These are phyloP conservation scores for Diaporthe citriasiana DNA, from an alignment of 2,329 filamentous ascomycete species.

Conservation along the genomic window DNA sequence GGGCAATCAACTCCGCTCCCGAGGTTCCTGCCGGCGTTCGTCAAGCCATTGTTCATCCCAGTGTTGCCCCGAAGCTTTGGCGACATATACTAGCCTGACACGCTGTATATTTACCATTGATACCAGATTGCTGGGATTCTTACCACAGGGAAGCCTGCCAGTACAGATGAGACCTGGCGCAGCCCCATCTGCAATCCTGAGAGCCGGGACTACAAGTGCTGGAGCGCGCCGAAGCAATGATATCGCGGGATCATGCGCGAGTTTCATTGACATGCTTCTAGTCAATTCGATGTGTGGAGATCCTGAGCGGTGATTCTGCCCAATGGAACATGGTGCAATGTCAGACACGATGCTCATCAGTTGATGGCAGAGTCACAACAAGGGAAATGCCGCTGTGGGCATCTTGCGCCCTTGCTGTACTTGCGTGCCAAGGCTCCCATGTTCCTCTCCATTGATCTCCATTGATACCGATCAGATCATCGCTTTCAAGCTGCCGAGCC, in stretches of 20 bases:
- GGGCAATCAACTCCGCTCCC: background rate
- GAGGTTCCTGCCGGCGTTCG: too few relatives aligned
- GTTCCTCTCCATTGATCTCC: too few relatives aligned
- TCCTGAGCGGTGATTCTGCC: background rate
- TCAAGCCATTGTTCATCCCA: background rate
- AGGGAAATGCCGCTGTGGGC: background rate
- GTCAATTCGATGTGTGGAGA: background rate
- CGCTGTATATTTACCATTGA: background rate
- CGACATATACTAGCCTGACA: background rate
- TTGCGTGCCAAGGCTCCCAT: background rate
- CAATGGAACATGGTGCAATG: background rate
- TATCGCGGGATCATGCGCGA: background rate
- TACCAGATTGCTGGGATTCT: background rate
- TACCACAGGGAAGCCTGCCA: background rate
- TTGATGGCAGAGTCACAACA: background rate
- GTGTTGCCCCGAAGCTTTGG: background rate
- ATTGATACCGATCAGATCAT: too few relatives aligned
- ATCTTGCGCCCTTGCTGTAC: background rate
- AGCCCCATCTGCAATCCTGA: background rate
- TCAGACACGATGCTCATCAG: background rate
- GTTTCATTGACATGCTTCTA: background rate
- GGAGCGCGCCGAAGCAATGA: background rate
- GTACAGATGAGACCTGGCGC: too few relatives aligned
- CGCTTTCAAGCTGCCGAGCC: background rate
- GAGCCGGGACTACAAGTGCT: background rate